Evolutionary conservation across 2,329 filamentous ascomycete genomes (phyloP).

Genomic region (Aspergillus nomiae): DNA sequence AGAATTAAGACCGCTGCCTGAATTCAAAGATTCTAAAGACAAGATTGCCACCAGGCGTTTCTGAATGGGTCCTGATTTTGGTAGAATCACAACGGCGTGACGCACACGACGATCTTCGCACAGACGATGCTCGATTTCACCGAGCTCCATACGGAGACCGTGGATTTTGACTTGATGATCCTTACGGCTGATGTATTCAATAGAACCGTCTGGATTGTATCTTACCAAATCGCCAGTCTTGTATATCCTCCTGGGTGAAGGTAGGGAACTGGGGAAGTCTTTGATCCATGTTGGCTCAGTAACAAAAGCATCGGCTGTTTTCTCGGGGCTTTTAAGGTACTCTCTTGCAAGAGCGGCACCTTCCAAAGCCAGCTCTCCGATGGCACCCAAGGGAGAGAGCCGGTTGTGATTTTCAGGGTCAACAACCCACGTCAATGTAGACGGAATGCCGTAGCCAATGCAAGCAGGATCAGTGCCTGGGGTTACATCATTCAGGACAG

Average conservation of each 20-base stretch:
- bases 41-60: slow-evolving; percentile 50
- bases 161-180: slow-evolving; percentile 68
- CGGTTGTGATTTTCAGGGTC: slow-evolving; percentile 33
- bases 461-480: slow-evolving; percentile 22
- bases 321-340: slow-evolving; percentile 40
- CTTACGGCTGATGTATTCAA: slow-evolving; percentile 51
- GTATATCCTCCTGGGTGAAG: slow-evolving; percentile 25
- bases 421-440: slow-evolving; percentile 35
- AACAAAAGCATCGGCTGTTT: slow-evolving; percentile 34
- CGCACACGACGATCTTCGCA: slow-evolving; percentile 34
- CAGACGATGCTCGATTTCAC: slow-evolving; percentile 48
- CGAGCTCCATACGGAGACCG: slow-evolving; percentile 66
- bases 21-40: slow-evolving; percentile 33
- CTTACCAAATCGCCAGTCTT: slow-evolving; percentile 30
- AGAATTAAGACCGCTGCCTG: slow-evolving; percentile 29
- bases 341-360: slow-evolving; percentile 42
- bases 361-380: slow-evolving; percentile 39
- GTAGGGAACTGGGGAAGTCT: slow-evolving; percentile 9
- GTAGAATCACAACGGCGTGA: slow-evolving; percentile 47
- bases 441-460: slow-evolving; percentile 26
- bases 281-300: slow-evolving; percentile 27
- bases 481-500: slow-evolving; percentile 32
- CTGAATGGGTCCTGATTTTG: slow-evolving; percentile 45
- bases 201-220: slow-evolving; percentile 24
- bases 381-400: slow-evolving; percentile 40